phyloP scores from a whole-genome alignment of 345 rosid genomes.

The Viola odorata region DNA sequence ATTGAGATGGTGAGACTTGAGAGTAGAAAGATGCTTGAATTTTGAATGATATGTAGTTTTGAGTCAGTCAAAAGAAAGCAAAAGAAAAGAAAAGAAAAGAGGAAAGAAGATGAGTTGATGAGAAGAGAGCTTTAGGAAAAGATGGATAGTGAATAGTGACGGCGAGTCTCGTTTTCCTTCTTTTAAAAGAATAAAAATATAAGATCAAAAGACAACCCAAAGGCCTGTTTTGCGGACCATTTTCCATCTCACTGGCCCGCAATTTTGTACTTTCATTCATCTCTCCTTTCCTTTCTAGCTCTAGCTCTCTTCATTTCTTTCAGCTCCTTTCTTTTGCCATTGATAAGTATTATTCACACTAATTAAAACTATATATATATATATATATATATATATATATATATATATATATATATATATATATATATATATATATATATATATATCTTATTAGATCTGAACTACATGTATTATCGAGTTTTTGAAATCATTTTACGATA shows the following conservation, averaged over 20 bases:
- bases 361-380: no score
- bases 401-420: no score
- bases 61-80: slow-evolving; percentile 51
- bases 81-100: slow-evolving; percentile 28
- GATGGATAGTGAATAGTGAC: slow-evolving; percentile 1
- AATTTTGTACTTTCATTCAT: neutral
- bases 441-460: no score
- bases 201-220: slow-evolving; percentile 33
- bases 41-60: slow-evolving; percentile 15
- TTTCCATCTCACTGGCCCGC: slow-evolving; percentile 14
- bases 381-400: no score
- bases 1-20: slow-evolving; percentile 11
- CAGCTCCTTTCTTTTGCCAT: neutral
- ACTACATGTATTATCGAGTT: no score
- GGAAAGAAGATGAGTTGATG: slow-evolving; percentile 25
- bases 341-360: neutral
- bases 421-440: no score
- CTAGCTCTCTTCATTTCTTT: no score
- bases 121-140: slow-evolving; percentile 24
- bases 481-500: no score
- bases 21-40: slow-evolving; percentile 21
- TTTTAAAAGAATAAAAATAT: slow-evolving; percentile 13
- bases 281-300: no score
- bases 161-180: slow-evolving; percentile 17
- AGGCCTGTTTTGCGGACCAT: slow-evolving; percentile 30